phyloP scores from a whole-genome alignment of 305 asterid species.

The Coffea humblotiana region DNA sequence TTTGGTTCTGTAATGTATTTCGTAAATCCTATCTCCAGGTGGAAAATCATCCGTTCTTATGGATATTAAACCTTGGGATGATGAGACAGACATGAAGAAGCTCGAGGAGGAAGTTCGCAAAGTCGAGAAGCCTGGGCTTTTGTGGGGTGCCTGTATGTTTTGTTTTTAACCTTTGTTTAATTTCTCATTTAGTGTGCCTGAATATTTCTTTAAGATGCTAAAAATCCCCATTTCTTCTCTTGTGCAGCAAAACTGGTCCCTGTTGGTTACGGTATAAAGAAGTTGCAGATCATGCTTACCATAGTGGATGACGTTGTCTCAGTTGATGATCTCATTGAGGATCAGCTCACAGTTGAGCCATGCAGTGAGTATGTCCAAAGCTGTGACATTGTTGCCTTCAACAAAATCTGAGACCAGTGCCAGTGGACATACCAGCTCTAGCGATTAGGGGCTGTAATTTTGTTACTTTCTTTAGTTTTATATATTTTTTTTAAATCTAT shows the following conservation, averaged over 20 bases:
- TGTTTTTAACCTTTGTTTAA: background rate
- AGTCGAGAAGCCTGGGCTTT: conserved; percentile 63
- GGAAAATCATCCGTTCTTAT: conserved; percentile 93
- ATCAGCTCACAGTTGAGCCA: conserved; percentile 79
- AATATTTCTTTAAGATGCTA: background rate
- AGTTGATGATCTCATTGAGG: conserved; percentile 82
- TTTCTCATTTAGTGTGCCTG: background rate
- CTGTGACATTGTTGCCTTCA: conserved; percentile 97
- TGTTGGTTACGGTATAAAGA: conserved; percentile 93
- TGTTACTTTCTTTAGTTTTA: conserved; percentile 27
- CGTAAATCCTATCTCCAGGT: conserved; percentile 41
- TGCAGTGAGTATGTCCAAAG: conserved; percentile 76
- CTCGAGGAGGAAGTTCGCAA: conserved; percentile 78
- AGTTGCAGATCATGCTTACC: conserved; percentile 86
- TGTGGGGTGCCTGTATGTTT: conserved; percentile 93
- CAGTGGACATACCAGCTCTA: background rate
- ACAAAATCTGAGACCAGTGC: conserved; percentile 67
- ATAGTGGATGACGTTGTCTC: conserved; percentile 89
- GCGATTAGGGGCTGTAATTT: conserved; percentile 50
- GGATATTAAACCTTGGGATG: conserved; percentile 98
- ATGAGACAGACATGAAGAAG: conserved; percentile 92
- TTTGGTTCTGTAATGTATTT: background rate
- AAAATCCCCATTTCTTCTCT: conserved; percentile 8
- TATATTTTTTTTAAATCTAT: background rate
- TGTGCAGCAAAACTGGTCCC: conserved; percentile 81